phyloP scores from a whole-genome alignment of 805 yeast genomes.

The Kodamaea neixiangensis region DNA sequence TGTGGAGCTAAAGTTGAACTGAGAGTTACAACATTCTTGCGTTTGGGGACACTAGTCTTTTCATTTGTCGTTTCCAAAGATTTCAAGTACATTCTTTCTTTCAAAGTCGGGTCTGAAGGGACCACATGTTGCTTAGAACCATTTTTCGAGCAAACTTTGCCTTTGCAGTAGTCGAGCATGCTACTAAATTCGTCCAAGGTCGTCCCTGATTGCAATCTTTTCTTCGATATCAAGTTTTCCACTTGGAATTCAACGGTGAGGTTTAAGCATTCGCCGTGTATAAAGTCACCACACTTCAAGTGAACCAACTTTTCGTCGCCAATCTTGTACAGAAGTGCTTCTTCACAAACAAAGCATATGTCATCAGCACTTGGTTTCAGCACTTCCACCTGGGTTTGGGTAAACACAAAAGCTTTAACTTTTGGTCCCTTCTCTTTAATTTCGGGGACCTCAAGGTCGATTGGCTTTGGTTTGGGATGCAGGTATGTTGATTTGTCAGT shows the following conservation, averaged over 20 bases:
- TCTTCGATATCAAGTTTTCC: constrained; percentile 1
- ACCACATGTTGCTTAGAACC: background rate
- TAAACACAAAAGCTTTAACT: constrained; percentile 24
- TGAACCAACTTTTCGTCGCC: constrained; percentile 48
- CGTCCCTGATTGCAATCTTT: background rate
- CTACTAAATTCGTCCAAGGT: background rate
- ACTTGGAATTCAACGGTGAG: constrained; percentile 25
- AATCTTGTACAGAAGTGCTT: constrained; percentile 47
- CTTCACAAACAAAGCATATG: constrained; percentile 54
- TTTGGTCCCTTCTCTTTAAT: constrained; percentile 21
- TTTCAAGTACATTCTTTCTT: background rate
- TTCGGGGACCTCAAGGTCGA: background rate
- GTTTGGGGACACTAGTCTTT: background rate
- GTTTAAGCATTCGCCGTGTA: constrained; percentile 60
- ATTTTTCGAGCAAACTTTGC: constrained; percentile 1
- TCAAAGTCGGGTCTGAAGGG: background rate
- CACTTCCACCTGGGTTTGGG: constrained; percentile 15
- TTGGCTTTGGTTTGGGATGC: background rate
- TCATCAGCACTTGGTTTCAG: constrained; percentile 6
- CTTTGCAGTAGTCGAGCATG: constrained; percentile 3
- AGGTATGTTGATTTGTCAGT: background rate
- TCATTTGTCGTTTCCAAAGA: constrained; percentile 1
- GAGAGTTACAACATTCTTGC: background rate
- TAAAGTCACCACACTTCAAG: constrained; percentile 54
- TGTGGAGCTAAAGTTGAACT: background rate